Evolutionary conservation across 2,329 filamentous ascomycete species (phyloP), one percentile per base, ranked within the genome.

Genomic region (Blastomyces parvus): DNA sequence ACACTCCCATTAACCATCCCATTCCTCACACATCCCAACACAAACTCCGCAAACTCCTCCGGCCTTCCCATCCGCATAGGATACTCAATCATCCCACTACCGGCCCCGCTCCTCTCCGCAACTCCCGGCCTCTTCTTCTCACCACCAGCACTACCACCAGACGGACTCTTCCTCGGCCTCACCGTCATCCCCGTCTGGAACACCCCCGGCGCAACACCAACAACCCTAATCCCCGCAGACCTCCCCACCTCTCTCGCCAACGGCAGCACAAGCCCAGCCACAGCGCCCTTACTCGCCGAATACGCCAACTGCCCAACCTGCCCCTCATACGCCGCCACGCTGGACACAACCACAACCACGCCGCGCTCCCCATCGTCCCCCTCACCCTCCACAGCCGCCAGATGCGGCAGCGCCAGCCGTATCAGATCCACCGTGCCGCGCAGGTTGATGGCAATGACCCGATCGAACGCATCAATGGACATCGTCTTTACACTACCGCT

Each of bases 401-500:
- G 62, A 58, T 69, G 68, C 22, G 69, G 69, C 30, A 70, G 44
- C 19, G 63, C 63, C n/a, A 69, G 62, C 27, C 69, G 65, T 59
- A 70, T 68, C 22, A 70, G 59, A 30, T 70, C 69, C 17, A 70
- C 67, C 8, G 68, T 70, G 50, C 69, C 69, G 25, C 68, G 65
- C n/a, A 70, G 59, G 52, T 70, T 70, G 59, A 70, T 72, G 59
- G 76, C 70, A 66, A 86, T 84, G 14, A 85, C 82, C 17, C 74
- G 73, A 64, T 84, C 79, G 66, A 86, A 87, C 8, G 82, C 83
- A 40, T 83, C 78, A 1, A 80, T 82, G 60, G 86, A 86, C 67
- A 81, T 76, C 60, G 76, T 75, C 56, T 60, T 60, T 22, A 62
- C 48, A 19, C 19, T 44, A 7, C 14, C 48, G 14, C 11, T 33